These are phyloP conservation scores for Fraxinus latifolia DNA, from an alignment of 305 asterid genomes.

Conservation along the genomic window DNA sequence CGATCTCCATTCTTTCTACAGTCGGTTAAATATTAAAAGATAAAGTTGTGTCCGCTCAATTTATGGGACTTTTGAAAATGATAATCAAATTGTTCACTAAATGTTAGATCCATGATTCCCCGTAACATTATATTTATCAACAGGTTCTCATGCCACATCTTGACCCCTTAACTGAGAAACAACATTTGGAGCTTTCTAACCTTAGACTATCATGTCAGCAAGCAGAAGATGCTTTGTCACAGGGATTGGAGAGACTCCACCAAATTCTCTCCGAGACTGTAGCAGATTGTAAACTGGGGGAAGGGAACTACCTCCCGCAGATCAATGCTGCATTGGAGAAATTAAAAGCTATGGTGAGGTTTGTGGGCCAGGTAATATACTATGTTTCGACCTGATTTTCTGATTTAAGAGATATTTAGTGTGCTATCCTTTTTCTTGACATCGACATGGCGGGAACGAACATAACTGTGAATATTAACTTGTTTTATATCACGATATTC, in stretches of 20 bases:
- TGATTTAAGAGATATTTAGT: background rate
- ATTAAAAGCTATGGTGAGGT: slow-evolving; percentile 60
- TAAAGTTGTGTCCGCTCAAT: background rate
- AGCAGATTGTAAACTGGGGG: slow-evolving; percentile 47
- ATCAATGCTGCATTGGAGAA: slow-evolving; percentile 61
- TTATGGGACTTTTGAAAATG: background rate
- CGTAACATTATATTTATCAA: slow-evolving; percentile 6
- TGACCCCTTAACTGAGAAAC: slow-evolving; percentile 53
- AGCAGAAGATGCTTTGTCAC: slow-evolving; percentile 91
- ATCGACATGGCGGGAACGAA: background rate
- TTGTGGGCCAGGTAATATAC: slow-evolving; percentile 67
- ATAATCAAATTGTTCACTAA: background rate
- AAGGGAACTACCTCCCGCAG: slow-evolving; percentile 59
- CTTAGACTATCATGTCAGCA: slow-evolving; percentile 78
- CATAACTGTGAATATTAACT: background rate
- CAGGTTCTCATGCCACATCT: slow-evolving; percentile 68
- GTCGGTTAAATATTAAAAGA: background rate
- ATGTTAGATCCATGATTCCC: background rate
- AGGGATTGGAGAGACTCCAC: slow-evolving; percentile 78
- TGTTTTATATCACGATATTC: background rate
- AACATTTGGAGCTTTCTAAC: slow-evolving; percentile 34
- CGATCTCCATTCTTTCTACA: background rate
- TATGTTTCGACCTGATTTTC: background rate
- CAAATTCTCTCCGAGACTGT: slow-evolving; percentile 51
- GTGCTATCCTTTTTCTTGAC: background rate